Evolutionary conservation across 2,329 filamentous ascomycete genomes (phyloP).

Genomic region (Scopulariopsis brevicaulis): DNA sequence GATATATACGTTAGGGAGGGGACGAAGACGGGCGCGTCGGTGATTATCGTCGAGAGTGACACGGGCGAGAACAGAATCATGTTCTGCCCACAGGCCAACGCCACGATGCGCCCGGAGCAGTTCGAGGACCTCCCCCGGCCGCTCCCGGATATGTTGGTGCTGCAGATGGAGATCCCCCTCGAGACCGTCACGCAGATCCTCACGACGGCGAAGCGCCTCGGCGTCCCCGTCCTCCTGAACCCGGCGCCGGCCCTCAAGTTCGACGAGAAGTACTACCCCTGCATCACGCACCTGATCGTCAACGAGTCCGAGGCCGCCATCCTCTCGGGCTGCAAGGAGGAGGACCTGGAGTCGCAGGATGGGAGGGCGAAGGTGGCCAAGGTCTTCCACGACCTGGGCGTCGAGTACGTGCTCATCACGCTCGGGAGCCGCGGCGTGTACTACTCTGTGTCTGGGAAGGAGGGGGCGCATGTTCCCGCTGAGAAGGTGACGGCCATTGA

Average conservation of each 20-base stretch:
- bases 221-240: constrained; percentile 65
- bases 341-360: constrained; percentile 31
- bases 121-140: constrained; percentile 19
- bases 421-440: constrained; percentile 72
- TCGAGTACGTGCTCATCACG: constrained; percentile 71
- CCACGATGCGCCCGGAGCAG: constrained; percentile 25
- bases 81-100: constrained; percentile 61
- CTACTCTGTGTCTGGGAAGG: constrained; percentile 35
- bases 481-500: constrained; percentile 70
- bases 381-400: constrained; percentile 57
- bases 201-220: constrained; percentile 29
- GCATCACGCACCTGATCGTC: constrained; percentile 69
- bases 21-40: constrained; percentile 55
- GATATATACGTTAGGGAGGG: constrained; percentile 32
- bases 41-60: constrained; percentile 65
- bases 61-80: constrained; percentile 70
- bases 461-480: constrained; percentile 43
- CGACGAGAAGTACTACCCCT: constrained; percentile 52
- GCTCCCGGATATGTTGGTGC: constrained; percentile 52
- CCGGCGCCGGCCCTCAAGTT: constrained; percentile 67
- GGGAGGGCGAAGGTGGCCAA: constrained; percentile 36
- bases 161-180: constrained; percentile 70
- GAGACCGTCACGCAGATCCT: constrained; percentile 53
- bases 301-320: constrained; percentile 85
- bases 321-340: constrained; percentile 45